Base-by-base conservation (phyloP, 1,284 basidiomycete genomes). In the Macrocystidia cucumis region DNA sequence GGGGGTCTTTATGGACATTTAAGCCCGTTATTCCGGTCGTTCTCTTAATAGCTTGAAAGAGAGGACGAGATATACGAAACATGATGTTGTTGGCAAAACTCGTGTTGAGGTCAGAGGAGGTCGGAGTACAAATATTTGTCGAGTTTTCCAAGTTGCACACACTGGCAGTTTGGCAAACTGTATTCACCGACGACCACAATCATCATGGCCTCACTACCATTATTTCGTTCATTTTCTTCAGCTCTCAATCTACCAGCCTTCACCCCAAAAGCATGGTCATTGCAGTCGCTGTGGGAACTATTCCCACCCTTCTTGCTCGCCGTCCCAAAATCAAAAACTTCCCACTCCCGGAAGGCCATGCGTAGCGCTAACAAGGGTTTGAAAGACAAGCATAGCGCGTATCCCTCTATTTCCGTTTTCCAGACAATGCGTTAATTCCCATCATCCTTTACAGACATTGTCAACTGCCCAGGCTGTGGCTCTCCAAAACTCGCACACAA, bases 301-400 rank as follows among this genome's bases (percentile, higher is more conserved):
- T 75, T 98, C 49, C 91, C 93, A 16, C 77, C 91, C 1, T 78
- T 96, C 51, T 62, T 98, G 17, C 74, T 89, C 31, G 93, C 93
- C 11, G 93, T 95, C 2, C 95, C 95, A 11, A 98, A 98, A 65
- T 88, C 85, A 61, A 96, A 96, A 66, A 75, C 81, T 6, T 91
- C 91, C 0, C 93, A 97, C 59, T 92, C 90, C 19, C 71, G 89
- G 32, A 98, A 98, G 60, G 75, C 82, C n/a, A 97, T 97, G 92
- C 74, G 93, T 19, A 78, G 78, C 38, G 87, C 92, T 3, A 91
- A 95, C 60, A 98, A 98, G 62, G 92, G 92, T 0, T 63, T 97
- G 49, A 92, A 93, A 60, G 92, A 97, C 60, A 91, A 92, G 57
- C 78, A 80, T 38, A 93, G 95, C 91, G 52, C 46, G 85, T 61